Evolutionary conservation across 768 basidiomycete species (phyloP).

Genomic region (Psilocybe cubensis): DNA sequence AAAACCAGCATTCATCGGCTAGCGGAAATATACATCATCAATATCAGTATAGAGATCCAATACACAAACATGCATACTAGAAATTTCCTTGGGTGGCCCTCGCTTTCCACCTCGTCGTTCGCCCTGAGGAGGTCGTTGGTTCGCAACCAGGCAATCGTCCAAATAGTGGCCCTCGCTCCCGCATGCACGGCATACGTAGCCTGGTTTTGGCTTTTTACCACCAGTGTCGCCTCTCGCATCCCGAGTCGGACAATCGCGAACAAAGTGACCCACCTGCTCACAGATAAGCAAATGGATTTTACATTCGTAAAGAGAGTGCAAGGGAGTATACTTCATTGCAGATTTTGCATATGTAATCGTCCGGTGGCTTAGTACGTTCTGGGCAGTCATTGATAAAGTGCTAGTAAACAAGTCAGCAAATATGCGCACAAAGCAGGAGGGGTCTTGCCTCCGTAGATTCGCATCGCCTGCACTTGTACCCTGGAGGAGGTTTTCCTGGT

Average conservation of each 20-base stretch:
- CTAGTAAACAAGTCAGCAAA: conserved; percentile 35
- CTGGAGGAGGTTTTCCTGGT: conserved; percentile 62
- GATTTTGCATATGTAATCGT: conserved; percentile 86
- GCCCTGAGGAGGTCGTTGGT: conserved; percentile 45
- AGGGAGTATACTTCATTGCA: conserved; percentile 63
- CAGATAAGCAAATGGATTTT: conserved; percentile 1
- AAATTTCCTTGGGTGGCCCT: conserved; percentile 76
- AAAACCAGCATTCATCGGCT: conserved; percentile 99
- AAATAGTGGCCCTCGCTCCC: conserved; percentile 86
- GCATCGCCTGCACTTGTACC: conserved; percentile 80
- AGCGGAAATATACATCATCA: conserved; percentile 12
- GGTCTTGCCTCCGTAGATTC: conserved; percentile 69
- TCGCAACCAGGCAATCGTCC: conserved; percentile 81
- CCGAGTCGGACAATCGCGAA: conserved; percentile 87
- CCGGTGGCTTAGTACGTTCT: conserved; percentile 73
- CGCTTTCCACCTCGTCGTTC: conserved; percentile 48
- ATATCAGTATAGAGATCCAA: neutral
- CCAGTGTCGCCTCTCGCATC: conserved; percentile 82
- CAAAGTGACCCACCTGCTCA: conserved; percentile 74
- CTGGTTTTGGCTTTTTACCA: conserved; percentile 78
- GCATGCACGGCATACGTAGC: conserved; percentile 92
- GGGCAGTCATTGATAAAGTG: conserved; percentile 82
- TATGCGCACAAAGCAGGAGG: neutral
- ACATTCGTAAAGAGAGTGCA: neutral
- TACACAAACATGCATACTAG: conserved; percentile 56